Conservation (phyloP, 1,284 basidiomycete genomes). For the Ceratorhiza oryzae-sativae region DNA sequence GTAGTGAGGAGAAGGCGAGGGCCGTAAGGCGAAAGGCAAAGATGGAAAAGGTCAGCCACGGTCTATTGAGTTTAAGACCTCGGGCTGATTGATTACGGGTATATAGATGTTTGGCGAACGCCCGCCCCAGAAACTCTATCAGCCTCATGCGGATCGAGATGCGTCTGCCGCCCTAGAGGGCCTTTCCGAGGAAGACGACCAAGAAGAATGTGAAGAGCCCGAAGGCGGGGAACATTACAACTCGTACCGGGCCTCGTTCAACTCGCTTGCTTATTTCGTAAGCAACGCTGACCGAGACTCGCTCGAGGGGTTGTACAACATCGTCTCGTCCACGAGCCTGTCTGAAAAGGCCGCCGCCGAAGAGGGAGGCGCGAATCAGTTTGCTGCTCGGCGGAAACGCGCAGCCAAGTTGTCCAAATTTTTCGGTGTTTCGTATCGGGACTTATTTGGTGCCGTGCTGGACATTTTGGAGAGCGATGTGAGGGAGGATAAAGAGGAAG, state of each 20-base stretch:
- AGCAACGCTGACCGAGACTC: slow-evolving; percentile 76
- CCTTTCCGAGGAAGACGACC: slow-evolving; percentile 36
- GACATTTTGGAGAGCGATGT: slow-evolving; percentile 79
- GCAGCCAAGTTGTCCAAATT: slow-evolving; percentile 82
- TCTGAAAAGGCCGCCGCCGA: slow-evolving; percentile 44
- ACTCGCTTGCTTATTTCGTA: slow-evolving; percentile 75
- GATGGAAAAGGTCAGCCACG: slow-evolving; percentile 80
- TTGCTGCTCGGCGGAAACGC: slow-evolving; percentile 71
- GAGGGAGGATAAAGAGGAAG: slow-evolving; percentile 57
- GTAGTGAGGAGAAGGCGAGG: slow-evolving; percentile 53
- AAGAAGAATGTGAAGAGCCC: not conserved
- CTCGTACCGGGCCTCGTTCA: slow-evolving; percentile 77
- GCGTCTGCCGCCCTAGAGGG: slow-evolving; percentile 50
- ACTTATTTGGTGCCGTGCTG: slow-evolving; percentile 73
- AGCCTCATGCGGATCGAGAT: slow-evolving; percentile 61
- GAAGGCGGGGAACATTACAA: slow-evolving; percentile 55
- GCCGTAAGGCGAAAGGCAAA: slow-evolving; percentile 79
- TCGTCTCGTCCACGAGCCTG: slow-evolving; percentile 56
- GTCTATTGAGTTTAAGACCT: slow-evolving; percentile 43
- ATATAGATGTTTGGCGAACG: slow-evolving; percentile 77
- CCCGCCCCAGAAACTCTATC: slow-evolving; percentile 76
- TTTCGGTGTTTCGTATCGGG: slow-evolving; percentile 81
- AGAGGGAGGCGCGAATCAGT: slow-evolving; percentile 47
- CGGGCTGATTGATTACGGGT: slow-evolving; percentile 31
- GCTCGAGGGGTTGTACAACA: slow-evolving; percentile 73